phyloP scores from a whole-genome alignment of 2,329 filamentous ascomycete species.

The Colletotrichum nymphaeae region DNA sequence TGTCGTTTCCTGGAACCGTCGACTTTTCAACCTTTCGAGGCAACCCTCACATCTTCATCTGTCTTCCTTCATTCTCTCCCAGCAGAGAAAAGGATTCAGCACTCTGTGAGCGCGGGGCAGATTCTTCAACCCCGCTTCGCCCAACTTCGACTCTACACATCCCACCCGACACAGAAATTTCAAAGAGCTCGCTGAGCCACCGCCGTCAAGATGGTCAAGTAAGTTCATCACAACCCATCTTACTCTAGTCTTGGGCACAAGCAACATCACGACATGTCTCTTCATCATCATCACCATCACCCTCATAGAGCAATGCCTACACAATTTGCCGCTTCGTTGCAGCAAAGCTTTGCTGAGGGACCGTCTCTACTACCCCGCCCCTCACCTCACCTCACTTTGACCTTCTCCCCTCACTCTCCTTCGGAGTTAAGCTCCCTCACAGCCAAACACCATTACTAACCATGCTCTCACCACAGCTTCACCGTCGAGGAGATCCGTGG shows the following conservation, averaged over 20 bases:
- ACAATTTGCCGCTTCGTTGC: not conserved
- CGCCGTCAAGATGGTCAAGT: conserved; percentile 99
- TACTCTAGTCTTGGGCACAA: too few species aligned
- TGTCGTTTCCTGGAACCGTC: conserved; percentile 51
- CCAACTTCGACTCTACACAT: conserved; percentile 44
- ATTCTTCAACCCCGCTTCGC: conserved; percentile 57
- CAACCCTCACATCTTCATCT: conserved; percentile 28
- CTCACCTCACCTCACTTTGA: conserved; percentile 9
- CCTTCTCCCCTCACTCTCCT: conserved; percentile 7
- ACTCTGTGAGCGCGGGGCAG: conserved; percentile 39
- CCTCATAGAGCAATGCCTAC: not conserved
- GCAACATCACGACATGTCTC: conserved; percentile 17
- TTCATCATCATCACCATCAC: not conserved
- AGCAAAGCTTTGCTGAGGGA: conserved; percentile 1
- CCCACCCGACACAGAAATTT: conserved; percentile 44
- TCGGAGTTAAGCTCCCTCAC: conserved; percentile 50
- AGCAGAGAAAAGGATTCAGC: conserved; percentile 35
- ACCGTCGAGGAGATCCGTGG: conserved; percentile 92
- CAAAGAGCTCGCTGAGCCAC: conserved; percentile 61
- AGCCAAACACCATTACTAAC: conserved; percentile 56
- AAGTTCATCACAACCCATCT: conserved; percentile 62
- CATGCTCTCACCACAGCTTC: conserved; percentile 74
- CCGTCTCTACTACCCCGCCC: conserved; percentile 24
- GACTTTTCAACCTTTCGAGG: conserved; percentile 42
- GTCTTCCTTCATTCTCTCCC: conserved; percentile 30